Base-by-base conservation (phyloP, 2,329 filamentous ascomycete genomes). In the Ophiostoma ips region DNA sequence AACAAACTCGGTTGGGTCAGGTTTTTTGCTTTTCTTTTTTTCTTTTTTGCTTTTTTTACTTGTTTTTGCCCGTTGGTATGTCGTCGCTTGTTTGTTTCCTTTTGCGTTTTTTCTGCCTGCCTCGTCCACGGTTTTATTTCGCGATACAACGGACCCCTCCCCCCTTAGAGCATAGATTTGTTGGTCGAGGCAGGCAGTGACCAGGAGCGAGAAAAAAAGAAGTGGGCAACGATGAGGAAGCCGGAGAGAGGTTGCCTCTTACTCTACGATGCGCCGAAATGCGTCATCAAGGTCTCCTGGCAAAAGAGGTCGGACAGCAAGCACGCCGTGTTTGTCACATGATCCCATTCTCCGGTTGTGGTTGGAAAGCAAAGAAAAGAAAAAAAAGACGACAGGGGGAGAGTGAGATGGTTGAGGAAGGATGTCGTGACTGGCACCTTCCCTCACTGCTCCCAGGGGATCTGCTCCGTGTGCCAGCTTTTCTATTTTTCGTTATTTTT, bases 1-100 rank as follows among this genome's bases (percentile, higher is more conserved):
- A 19, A 34, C 43, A 45, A 45, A 34, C 38, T 45, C 45, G 49
- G 49, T 34, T 46, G 46, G 52, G 19, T 49, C 49, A 38, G 38
- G 16, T 49, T 31, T 41, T 21, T n/a, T 41, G 36, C 21, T 31
- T 19, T 46, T 13, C 4, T 16, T 37, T 35, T 13, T 18, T 19
- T 18, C 31, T 18, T 48, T 28, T 35, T 46, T 19, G 36, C 1
- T 30, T 40, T 49, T 37, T 33, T 31, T 18, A 30, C 44, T 33
- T 15, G n/a, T 31, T 49, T 10, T 16, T 38, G 38, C 24, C 7
- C 15, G 24, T 48, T 34, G 18, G 21, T 43, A 43, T 43, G 40
- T 43, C 40, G 38, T n/a, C 15, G 40, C 43, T 49, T 41, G 34
- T 28, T 47, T 48, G 16, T 45, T 18, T 24, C 33, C n/a, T 21